Conservation (phyloP, 108 stramenopile species). For the Stephanodiscus triporus region DNA sequence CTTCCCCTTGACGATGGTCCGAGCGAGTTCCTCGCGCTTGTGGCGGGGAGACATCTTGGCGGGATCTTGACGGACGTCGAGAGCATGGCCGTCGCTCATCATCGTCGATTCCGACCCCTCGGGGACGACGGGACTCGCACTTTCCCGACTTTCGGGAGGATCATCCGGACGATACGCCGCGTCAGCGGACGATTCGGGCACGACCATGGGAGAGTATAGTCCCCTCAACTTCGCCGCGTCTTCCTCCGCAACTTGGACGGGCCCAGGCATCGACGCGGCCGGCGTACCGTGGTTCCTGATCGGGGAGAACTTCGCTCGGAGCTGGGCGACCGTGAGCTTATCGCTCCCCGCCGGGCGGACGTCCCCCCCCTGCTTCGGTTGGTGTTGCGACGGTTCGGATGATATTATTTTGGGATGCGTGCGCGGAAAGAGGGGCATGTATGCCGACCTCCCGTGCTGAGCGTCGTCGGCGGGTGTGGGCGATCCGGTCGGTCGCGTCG, state of each 20-base stretch:
- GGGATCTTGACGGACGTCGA: background rate
- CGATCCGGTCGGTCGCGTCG: background rate
- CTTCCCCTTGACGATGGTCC: background rate
- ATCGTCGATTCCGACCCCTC: too few species aligned
- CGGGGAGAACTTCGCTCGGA: slow-evolving; percentile 38
- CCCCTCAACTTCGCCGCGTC: background rate
- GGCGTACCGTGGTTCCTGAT: background rate
- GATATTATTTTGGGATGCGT: background rate
- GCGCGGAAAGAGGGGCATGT: slow-evolving; percentile 5
- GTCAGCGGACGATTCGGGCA: background rate
- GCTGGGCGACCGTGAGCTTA: slow-evolving; percentile 22
- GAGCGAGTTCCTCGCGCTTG: background rate
- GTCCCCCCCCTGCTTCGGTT: too few species aligned
- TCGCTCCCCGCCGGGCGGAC: background rate
- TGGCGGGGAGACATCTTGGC: background rate
- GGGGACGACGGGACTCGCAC: background rate
- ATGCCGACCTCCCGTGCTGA: background rate
- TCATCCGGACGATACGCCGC: background rate
- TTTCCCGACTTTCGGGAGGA: background rate
- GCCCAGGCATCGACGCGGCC: background rate
- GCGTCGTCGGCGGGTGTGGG: slow-evolving; percentile 1
- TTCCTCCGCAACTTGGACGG: background rate
- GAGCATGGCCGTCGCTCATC: background rate
- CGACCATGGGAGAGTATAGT: slow-evolving; percentile 6
- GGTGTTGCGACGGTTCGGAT: too few species aligned